phyloP scores from a whole-genome alignment of 306 rosid genomes.

The Senna tora region DNA sequence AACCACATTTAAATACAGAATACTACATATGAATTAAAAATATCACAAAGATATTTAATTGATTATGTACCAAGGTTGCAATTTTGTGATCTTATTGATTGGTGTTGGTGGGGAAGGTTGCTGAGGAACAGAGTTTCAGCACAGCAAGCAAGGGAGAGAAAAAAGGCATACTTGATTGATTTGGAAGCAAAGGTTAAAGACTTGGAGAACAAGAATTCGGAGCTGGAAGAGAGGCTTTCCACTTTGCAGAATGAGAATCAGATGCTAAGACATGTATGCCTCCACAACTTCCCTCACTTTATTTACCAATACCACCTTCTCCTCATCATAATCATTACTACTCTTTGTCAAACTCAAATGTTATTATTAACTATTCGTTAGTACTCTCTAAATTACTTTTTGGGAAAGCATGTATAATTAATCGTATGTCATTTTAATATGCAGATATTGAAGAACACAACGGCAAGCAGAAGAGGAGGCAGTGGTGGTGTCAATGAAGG shows the following conservation, averaged over 20 bases:
- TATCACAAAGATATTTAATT: too few relatives aligned
- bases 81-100: constrained; percentile 37
- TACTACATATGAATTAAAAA: too few relatives aligned
- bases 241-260: constrained; percentile 97
- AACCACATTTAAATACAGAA: too few relatives aligned
- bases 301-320: constrained; percentile 12
- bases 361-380: not conserved
- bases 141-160: constrained; percentile 98
- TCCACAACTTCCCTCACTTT: constrained; percentile 9
- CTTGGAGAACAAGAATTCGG: constrained; percentile 82
- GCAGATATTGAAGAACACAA: constrained; percentile 97
- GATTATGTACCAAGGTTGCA: too few relatives aligned
- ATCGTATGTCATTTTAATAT: constrained; percentile 11
- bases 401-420: not conserved
- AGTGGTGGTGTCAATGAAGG: constrained; percentile 48
- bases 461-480: constrained; percentile 84
- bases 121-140: constrained; percentile 97
- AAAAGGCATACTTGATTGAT: constrained; percentile 83
- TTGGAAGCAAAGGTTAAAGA: constrained; percentile 78
- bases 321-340: not conserved
- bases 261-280: constrained; percentile 95
- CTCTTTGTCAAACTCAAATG: too few relatives aligned
- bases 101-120: constrained; percentile 53
- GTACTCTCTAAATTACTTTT: not conserved
- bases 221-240: constrained; percentile 80